Base-by-base conservation (phyloP, 805 yeast species). In the Yueomyces sp. region DNA sequence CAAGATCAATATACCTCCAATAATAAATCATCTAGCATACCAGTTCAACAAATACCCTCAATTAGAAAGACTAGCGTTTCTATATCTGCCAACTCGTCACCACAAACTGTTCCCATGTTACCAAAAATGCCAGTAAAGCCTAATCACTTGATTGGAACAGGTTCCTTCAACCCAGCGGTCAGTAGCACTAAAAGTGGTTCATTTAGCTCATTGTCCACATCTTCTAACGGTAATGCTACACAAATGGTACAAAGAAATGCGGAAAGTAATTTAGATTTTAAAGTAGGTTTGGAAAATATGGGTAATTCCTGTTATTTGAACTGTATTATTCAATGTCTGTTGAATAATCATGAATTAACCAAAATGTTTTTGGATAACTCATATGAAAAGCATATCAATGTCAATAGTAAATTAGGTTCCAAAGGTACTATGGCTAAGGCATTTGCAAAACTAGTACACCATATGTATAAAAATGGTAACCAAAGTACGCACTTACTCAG, bases 251-350 rank as follows among this genome's bases (percentile, higher is more conserved):
- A 27, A 8, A 37, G 39, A 36, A 37, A 40, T 26, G 42, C 43
- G 6, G 42, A 34, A 3, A 3, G 30, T 40, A 54, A 54, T 37
- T 42, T 61, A 19, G 65, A 69, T 48, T 72, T 78, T 44, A 66
- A 76, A 26, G 76, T 86, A 0, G 97, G 97, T 0, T 66, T 88
- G 5, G 68, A 70, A n/a, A 88, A 88, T 57, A 66, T 88, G 49
- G 96, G 96, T 2, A 90, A 90, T 54, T 82, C 95, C 0, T 88
- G 97, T 59, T 88, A 88, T 62, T 81, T 88, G 88, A 88, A 88
- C 62, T 83, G 95, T 51, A 72, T 83, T 6, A 63, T 88, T 19
- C 97, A 88, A 62, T 86, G 96, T 59, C 59, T 88, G 33, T 70
- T 79, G 3, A 90, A 92, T 0, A 78, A 92, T 0, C 77, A 77